Conservation (phyloP, 768 basidiomycete species). For the Dictyophora rubrovolvata region DNA sequence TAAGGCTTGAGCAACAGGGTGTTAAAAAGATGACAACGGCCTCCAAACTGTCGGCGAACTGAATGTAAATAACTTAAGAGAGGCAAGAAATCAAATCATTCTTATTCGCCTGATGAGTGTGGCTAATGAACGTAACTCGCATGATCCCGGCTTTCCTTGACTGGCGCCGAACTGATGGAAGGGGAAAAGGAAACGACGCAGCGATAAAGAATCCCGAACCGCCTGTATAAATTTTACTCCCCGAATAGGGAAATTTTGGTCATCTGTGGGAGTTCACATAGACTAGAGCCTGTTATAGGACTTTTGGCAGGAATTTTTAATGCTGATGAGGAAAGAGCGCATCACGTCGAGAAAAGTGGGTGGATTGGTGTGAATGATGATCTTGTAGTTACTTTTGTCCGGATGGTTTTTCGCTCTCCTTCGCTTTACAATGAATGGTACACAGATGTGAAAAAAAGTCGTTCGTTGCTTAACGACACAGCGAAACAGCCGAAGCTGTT, state of each 20-base stretch:
- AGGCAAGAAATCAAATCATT: background rate
- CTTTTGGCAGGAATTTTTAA: background rate
- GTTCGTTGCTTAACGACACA: background rate
- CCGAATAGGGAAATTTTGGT: background rate
- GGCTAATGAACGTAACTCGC: background rate
- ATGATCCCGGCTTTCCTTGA: background rate
- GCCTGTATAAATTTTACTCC: background rate
- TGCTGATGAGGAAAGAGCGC: background rate
- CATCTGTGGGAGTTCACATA: background rate
- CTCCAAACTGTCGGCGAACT: background rate
- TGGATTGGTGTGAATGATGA: background rate
- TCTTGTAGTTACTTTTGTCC: background rate
- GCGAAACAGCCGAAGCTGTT: background rate
- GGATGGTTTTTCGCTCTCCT: background rate
- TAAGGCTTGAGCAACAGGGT: background rate
- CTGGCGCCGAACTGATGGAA: background rate
- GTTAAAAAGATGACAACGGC: background rate
- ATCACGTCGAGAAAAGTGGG: background rate
- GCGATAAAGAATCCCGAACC: too few species aligned
- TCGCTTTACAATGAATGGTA: background rate
- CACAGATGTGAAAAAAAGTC: background rate
- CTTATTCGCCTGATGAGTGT: background rate
- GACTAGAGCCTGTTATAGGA: background rate
- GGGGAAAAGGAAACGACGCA: background rate
- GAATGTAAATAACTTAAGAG: background rate